Conservation (phyloP, 371 early-diverging fungal species). For the Chytridium lagenaria region DNA sequence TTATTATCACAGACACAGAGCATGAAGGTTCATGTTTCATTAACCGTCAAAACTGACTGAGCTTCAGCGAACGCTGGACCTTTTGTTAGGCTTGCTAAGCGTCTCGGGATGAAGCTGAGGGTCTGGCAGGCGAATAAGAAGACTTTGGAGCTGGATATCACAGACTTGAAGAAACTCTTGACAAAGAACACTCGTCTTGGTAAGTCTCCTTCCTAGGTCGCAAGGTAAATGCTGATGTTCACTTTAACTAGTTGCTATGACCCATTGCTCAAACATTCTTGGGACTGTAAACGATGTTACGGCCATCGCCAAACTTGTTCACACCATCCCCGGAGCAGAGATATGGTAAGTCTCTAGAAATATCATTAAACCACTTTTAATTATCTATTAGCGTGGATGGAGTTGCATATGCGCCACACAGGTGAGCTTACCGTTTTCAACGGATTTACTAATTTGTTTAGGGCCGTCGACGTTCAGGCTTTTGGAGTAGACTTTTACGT, state of each 20-base stretch:
- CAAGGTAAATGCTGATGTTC: too few species aligned
- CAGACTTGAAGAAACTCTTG: slow-evolving; percentile 26
- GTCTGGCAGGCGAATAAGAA: slow-evolving; percentile 28
- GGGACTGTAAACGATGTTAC: slow-evolving; percentile 38
- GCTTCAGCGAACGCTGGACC: slow-evolving; percentile 35
- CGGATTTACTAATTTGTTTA: too few species aligned
- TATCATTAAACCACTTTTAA: not conserved
- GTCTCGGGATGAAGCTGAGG: slow-evolving; percentile 22
- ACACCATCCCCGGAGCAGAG: slow-evolving; percentile 38
- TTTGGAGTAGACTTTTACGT: slow-evolving; percentile 37
- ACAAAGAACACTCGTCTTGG: slow-evolving; percentile 36
- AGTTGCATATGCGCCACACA: slow-evolving; percentile 39
- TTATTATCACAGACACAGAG: slow-evolving; percentile 38
- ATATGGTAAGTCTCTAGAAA: slow-evolving; percentile 5
- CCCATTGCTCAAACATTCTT: slow-evolving; percentile 44
- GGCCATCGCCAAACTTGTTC: slow-evolving; percentile 28
- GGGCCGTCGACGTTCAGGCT: slow-evolving; percentile 34
- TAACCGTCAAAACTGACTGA: not conserved
- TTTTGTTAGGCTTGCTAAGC: slow-evolving; percentile 27
- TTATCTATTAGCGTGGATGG: slow-evolving; percentile 27
- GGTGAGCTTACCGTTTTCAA: too few species aligned
- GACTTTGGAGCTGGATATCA: slow-evolving; percentile 25
- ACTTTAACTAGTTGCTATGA: slow-evolving; percentile 31
- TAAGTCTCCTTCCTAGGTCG: too few species aligned
- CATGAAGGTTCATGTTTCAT: slow-evolving; percentile 33